Percentiles rank a stretch among this genome's conserved stretches.
phyloP scores from a whole-genome alignment of 495 filamentous ascomycete genomes.

The Amphirosellinia nigrospora region DNA sequence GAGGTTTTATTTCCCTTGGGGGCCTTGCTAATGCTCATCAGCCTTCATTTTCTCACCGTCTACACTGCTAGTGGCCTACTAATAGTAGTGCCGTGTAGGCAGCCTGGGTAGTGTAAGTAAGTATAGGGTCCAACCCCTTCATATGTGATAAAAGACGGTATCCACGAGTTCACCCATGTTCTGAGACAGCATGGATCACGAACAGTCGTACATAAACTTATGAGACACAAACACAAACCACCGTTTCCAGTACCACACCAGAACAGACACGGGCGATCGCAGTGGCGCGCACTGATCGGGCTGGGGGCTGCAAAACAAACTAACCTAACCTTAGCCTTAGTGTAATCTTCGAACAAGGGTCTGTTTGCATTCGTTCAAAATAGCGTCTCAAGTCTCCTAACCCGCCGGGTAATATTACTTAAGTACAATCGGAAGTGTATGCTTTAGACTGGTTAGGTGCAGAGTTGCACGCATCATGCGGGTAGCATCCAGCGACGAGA shows the following conservation, averaged over 20 bases:
- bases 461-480: slow-evolving; percentile 2
- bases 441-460: background rate
- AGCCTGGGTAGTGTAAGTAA: background rate
- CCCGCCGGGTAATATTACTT: slow-evolving; percentile 17
- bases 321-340: too few species aligned
- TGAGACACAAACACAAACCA: slow-evolving; percentile 18
- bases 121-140: slow-evolving; percentile 21
- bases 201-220: slow-evolving; percentile 18
- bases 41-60: slow-evolving; percentile 14
- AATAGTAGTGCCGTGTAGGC: too few species aligned
- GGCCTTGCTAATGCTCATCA: slow-evolving; percentile 1
- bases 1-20: background rate
- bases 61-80: background rate
- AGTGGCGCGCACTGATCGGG: slow-evolving; percentile 13
- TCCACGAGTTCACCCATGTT: slow-evolving; percentile 17
- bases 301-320: slow-evolving; percentile 22
- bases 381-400: slow-evolving; percentile 8
- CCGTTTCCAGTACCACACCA: slow-evolving; percentile 7
- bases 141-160: slow-evolving; percentile 3
- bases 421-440: background rate
- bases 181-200: slow-evolving; percentile 21
- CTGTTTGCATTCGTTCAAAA: slow-evolving; percentile 3
- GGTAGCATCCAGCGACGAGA: background rate
- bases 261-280: slow-evolving; percentile 18
- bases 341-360: slow-evolving; percentile 12